Evolutionary conservation across 2,329 filamentous ascomycete species (phyloP).

Genomic region (Coniochaeta sp.): DNA sequence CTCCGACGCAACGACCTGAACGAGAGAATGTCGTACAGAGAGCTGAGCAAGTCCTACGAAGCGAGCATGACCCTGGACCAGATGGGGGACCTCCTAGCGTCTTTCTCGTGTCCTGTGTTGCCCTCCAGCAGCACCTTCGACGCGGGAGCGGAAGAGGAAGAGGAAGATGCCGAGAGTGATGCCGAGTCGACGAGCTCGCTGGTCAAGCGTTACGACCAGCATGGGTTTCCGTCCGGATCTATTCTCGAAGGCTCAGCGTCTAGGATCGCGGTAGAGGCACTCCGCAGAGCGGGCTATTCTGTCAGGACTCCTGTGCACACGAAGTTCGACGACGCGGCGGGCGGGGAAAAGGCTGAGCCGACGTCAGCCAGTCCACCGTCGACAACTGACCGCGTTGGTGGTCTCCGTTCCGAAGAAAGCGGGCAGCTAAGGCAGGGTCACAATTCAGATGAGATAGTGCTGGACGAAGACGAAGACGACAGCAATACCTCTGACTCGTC

Average conservation of each 20-base stretch:
- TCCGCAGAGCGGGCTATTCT: slow-evolving; percentile 17
- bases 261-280: slow-evolving; percentile 23
- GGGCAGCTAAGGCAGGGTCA: background rate
- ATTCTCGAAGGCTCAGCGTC: slow-evolving; percentile 28
- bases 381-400: background rate
- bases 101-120: slow-evolving; percentile 1
- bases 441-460: background rate
- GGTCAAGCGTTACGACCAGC: slow-evolving; percentile 25
- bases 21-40: slow-evolving; percentile 28
- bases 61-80: slow-evolving; percentile 16
- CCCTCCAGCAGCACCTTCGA: background rate
- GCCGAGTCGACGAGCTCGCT: slow-evolving; percentile 18
- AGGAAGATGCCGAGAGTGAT: slow-evolving; percentile 16
- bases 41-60: slow-evolving; percentile 23
- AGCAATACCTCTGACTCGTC: slow-evolving; percentile 4
- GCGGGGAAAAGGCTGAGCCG: background rate
- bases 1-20: slow-evolving; percentile 25
- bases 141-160: slow-evolving; percentile 7
- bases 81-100: slow-evolving; percentile 2
- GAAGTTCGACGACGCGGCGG: slow-evolving; percentile 10
- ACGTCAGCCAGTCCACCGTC: background rate
- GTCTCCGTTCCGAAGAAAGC: background rate
- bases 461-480: background rate
- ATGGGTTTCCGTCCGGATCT: slow-evolving; percentile 31
- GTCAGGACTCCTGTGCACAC: slow-evolving; percentile 19